Percentiles rank a stretch among this genome's conserved stretches.
Conservation (phyloP, 2,329 filamentous ascomycete species). For the Metarhizium album region DNA sequence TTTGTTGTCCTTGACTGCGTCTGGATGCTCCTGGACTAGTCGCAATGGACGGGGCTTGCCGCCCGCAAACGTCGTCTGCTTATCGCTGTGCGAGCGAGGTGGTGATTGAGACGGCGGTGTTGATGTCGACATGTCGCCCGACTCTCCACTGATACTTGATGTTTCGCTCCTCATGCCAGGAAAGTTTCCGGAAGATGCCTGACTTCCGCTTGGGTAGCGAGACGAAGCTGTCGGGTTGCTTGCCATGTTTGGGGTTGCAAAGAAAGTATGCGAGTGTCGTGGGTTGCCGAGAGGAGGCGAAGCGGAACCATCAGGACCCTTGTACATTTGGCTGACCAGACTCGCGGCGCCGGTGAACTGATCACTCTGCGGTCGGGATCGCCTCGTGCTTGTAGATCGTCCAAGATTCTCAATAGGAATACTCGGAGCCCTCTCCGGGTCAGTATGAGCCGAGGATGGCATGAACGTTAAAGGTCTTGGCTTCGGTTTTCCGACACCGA, state of each 20-base stretch:
- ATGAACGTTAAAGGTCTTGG: conserved; percentile 49
- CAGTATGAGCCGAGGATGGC: conserved; percentile 41
- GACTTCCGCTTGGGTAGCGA: conserved; percentile 40
- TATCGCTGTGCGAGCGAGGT: conserved; percentile 38
- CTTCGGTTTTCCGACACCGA: conserved; percentile 34
- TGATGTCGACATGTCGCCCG: conserved; percentile 37
- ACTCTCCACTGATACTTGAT: conserved; percentile 57
- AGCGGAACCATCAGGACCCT: conserved; percentile 54
- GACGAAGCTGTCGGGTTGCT: conserved; percentile 40
- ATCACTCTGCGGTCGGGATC: conserved; percentile 50
- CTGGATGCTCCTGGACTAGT: conserved; percentile 69
- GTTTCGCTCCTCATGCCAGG: conserved; percentile 59
- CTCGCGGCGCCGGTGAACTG: conserved; percentile 54
- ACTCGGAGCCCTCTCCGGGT: conserved; percentile 64
- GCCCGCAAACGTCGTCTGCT: conserved; percentile 47
- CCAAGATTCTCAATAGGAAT: conserved; percentile 56
- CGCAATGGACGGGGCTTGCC: conserved; percentile 76
- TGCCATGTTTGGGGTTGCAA: conserved; percentile 36
- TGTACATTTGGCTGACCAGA: conserved; percentile 85
- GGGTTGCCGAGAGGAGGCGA: conserved; percentile 49
- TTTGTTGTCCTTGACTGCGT: conserved; percentile 41
- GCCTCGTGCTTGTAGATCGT: conserved; percentile 43
- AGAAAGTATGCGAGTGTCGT: conserved; percentile 54
- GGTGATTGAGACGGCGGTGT: conserved; percentile 43
- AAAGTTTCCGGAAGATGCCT: conserved; percentile 50